Evolutionary conservation across 129 eudicot species (phyloP).

Genomic region (Deinandra increscens): DNA sequence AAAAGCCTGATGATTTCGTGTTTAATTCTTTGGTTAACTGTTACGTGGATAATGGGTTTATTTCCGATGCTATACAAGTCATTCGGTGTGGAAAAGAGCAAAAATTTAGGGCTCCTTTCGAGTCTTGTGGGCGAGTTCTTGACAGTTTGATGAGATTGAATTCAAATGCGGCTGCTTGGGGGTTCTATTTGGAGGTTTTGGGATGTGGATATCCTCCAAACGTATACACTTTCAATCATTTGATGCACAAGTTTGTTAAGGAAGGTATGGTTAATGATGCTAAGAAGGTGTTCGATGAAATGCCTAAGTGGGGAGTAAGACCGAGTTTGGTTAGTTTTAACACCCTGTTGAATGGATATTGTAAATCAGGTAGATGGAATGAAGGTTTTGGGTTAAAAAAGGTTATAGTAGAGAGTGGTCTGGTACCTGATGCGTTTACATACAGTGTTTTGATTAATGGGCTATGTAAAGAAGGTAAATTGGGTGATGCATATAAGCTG

Average conservation of each 20-base stretch:
- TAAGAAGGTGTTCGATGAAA: conserved; percentile 57
- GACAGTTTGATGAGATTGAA: conserved; percentile 45
- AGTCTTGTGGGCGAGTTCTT: conserved; percentile 44
- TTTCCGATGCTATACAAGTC: conserved; percentile 55
- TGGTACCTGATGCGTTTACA: conserved; percentile 67
- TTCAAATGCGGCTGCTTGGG: conserved; percentile 43
- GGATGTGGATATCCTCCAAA: conserved; percentile 65
- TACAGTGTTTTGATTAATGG: conserved; percentile 68
- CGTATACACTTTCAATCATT: conserved; percentile 52
- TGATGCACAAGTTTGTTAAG: conserved; percentile 62
- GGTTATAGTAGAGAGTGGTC: conserved; percentile 49
- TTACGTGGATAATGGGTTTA: conserved; percentile 48
- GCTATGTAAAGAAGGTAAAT: conserved; percentile 48
- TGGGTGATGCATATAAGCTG: conserved; percentile 58
- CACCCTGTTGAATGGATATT: conserved; percentile 73
- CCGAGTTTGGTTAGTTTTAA: conserved; percentile 77
- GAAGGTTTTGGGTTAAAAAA: conserved; percentile 62
- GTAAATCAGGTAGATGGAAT: conserved; percentile 51
- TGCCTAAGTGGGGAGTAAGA: conserved; percentile 57
- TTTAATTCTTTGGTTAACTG: conserved; percentile 38
- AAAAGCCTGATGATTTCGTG: conserved; percentile 31
- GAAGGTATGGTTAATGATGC: conserved; percentile 55
- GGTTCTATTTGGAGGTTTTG: conserved; percentile 68
- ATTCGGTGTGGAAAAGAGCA: conserved; percentile 36
- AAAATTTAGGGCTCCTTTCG: conserved; percentile 23